Base-by-base conservation (phyloP, 345 rosid species). In the Bruguiera sexangula region DNA sequence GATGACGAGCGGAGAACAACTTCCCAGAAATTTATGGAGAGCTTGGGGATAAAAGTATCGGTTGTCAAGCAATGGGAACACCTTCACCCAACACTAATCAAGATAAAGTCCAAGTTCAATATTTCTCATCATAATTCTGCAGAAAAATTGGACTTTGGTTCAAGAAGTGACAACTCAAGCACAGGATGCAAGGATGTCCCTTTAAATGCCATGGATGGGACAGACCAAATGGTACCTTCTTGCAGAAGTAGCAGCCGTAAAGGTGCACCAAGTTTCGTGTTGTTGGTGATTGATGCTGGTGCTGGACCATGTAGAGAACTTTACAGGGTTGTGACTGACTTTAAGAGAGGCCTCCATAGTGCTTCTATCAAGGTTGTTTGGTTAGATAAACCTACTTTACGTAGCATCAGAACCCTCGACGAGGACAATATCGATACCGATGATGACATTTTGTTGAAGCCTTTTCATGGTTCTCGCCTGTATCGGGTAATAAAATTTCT, bases 381-480 rank as follows among this genome's bases (percentile, higher is more conserved):
- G 98, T 69, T 93, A 27, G 88, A 83, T 51, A 84, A 75, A 54
- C 81, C 89, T 0, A 71, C 72, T 26, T 73, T 75, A 9, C 72
- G 79, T 6, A 72, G 67, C 8, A 76, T 75, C 30, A 21, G 53
- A 26, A 54, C 52, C 20, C 20, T 64, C 19, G 63, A 76, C 8
- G 77, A 68, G 13, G 69, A 57, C 39, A 32, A 19, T n/a, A 37
- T 67, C 0, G 82, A 84, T 39, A 53, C 77, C 18, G 61, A 31
- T 15, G 91, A 84, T 39, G 84, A 82, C 5, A 60, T 91, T 63
- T 15, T 71, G 56, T 57, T 70, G 2, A 83, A 83, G 62, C 95
- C 97, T 11, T 86, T 93, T 60, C 97, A 94, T 21, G 98, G 98
- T 39, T 78, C 91, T 3, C 89, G 89, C 20, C 80, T 94, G 58